Evolutionary conservation across 2,329 filamentous ascomycete species (phyloP).

Genomic region (Orbilia quercus): DNA sequence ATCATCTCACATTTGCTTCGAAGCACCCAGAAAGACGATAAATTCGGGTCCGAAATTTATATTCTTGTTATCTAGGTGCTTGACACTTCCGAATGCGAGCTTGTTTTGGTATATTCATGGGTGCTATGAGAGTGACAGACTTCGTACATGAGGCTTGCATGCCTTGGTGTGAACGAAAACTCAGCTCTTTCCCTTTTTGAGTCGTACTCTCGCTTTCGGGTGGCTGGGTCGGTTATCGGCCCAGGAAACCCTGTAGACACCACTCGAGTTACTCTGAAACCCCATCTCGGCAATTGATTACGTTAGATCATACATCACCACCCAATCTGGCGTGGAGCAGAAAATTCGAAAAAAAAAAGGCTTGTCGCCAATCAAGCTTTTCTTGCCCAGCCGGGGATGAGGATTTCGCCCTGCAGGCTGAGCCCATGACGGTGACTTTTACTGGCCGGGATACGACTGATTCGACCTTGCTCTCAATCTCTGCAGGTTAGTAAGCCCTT

Average conservation of each 20-base stretch:
- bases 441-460: not conserved
- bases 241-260: not conserved
- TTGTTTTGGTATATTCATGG: no score
- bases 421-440: not conserved
- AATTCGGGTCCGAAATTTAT: no score
- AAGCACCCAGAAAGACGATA: no score
- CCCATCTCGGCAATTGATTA: no score
- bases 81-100: no score
- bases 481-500: slow-evolving; percentile 14
- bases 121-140: no score
- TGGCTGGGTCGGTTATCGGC: slow-evolving; percentile 7
- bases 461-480: not conserved
- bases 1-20: no score
- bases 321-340: no score
- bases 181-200: slow-evolving; percentile 35
- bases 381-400: not conserved
- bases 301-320: no score
- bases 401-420: not conserved
- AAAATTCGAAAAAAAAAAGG: no score
- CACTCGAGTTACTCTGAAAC: no score
- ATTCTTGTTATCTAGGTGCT: no score
- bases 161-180: not conserved
- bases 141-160: not conserved
- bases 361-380: not conserved
- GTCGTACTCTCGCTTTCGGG: slow-evolving; percentile 25